Percentiles rank a stretch among this genome's conserved stretches.
Conservation (phyloP, 768 basidiomycete genomes). For the Trametes gibbosa region DNA sequence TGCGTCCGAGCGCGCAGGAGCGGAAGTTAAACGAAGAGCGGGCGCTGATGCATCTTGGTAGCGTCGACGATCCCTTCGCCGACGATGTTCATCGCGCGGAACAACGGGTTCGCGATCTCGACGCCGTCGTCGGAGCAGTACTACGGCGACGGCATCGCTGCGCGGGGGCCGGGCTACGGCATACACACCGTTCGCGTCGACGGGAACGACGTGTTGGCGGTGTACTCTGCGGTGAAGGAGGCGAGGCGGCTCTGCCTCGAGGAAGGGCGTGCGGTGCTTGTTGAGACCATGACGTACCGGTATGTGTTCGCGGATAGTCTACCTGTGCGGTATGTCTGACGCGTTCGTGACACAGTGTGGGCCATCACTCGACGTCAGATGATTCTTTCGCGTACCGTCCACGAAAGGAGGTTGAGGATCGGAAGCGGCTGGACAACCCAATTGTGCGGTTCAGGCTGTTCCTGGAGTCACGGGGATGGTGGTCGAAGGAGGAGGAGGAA, state of each 20-base stretch:
- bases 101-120: conserved; percentile 94
- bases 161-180: conserved; percentile 89
- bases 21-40: not conserved
- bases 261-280: conserved; percentile 75
- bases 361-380: conserved; percentile 95
- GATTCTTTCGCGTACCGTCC: conserved; percentile 94
- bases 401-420: conserved; percentile 86
- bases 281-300: conserved; percentile 93
- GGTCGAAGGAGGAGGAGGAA: conserved; percentile 73
- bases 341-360: conserved; percentile 48
- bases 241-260: conserved; percentile 70
- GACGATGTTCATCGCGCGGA: conserved; percentile 70
- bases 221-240: conserved; percentile 69
- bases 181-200: conserved; percentile 91
- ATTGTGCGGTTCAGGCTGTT: conserved; percentile 81
- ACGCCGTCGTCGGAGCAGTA: conserved; percentile 89
- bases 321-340: not conserved
- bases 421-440: conserved; percentile 89
- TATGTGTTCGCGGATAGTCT: conserved; percentile 27
- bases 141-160: conserved; percentile 89
- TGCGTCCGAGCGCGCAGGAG: conserved; percentile 4
- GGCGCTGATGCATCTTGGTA: not conserved
- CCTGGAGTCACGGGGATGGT: conserved; percentile 83
- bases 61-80: conserved; percentile 76
- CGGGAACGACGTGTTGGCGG: conserved; percentile 89